Evolutionary conservation across 192 early-diverging fungal genomes (phyloP), one percentile per base, ranked within the genome.

Genomic region (Backusella mclennaniae): DNA sequence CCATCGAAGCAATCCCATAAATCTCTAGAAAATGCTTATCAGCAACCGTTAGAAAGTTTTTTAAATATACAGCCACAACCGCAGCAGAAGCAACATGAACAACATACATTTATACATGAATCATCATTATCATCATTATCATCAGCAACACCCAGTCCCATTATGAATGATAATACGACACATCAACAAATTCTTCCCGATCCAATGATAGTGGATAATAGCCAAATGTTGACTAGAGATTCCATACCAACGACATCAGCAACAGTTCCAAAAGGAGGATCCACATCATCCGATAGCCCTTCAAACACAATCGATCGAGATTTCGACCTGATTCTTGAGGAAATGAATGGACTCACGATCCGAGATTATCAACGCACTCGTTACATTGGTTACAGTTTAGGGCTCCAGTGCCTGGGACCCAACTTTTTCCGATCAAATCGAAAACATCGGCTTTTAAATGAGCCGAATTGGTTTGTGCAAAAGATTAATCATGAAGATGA

Each of bases 371-470:
- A 89, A 4, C 86, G 89, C 4, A 82, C 90, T 12, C 82, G 88
- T 17, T 95, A 95, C 71, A 77, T 93, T 26, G 93, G 93, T n/a
- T 87, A 89, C 66, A 91, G 90, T 74, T 90, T 92, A 35, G 93
- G 93, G 15, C 84, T 93, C 75, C 87, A 90, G 41, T 79, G 92
- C 19, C 81, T 95, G 8, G 46, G 91, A 71, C 42, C 77, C 85
- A 52, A 76, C 66, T 26, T 84, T 6, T 70, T 88, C 36, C 74
- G 69, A 70, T 82, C 15, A 56, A 82, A 35, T 76, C 76, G 71
- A 29, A 77, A 82, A 1, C 81, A 77, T 59, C 7, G 81, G 72
- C 38, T 83, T 66, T 35, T 79, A 56, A 59, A 83, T 73, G 26
- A 83, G 67, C 74, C 86, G 0, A 73, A 73, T n/a, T 85, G 83